Evolutionary conservation across 768 basidiomycete genomes (phyloP).

Genomic region (Naematelia aurantialba): DNA sequence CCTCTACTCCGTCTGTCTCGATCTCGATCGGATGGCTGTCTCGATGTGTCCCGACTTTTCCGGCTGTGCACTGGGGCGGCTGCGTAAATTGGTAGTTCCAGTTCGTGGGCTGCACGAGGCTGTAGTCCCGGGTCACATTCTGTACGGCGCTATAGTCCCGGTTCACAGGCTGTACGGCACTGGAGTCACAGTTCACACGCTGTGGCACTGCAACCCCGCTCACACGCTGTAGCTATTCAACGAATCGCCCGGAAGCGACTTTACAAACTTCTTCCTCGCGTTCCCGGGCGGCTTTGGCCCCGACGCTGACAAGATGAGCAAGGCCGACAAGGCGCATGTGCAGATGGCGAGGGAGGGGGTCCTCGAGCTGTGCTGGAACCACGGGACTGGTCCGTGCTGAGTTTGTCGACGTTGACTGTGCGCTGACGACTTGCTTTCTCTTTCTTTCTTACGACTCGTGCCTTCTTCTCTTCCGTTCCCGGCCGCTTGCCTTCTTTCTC

Average conservation of each 20-base stretch:
- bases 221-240: conserved; percentile 18
- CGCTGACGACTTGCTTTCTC: neutral
- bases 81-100: no score
- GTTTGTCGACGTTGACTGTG: neutral
- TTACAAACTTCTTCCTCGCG: conserved; percentile 57
- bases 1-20: no score
- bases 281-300: conserved; percentile 54
- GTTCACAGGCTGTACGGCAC: no score
- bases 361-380: conserved; percentile 45
- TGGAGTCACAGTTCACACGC: no score
- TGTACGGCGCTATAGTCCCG: no score
- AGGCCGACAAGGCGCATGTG: conserved; percentile 57
- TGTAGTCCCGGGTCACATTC: no score
- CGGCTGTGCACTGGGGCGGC: no score
- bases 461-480: conserved; percentile 14
- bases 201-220: no score
- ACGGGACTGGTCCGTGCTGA: conserved; percentile 37
- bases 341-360: conserved; percentile 65
- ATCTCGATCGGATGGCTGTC: no score
- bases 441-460: neutral
- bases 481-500: conserved; percentile 7
- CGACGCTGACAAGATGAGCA: conserved; percentile 45
- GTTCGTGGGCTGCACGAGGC: no score
- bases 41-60: no score
- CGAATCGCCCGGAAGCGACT: conserved; percentile 32